Evolutionary conservation across 148 eudicot species (phyloP).

Genomic region (Spergularia bocconei): DNA sequence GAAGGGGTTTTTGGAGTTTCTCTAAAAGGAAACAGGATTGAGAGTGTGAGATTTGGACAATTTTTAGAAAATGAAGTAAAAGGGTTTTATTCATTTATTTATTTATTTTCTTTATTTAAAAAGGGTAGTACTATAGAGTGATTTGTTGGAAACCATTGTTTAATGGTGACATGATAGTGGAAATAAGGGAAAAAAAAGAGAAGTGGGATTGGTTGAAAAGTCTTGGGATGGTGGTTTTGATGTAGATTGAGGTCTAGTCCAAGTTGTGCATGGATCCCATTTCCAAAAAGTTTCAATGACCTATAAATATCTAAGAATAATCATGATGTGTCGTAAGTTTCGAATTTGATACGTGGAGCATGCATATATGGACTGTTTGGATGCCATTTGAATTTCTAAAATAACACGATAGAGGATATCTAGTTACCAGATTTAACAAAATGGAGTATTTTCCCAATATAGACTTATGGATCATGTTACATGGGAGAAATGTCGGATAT

Average conservation of each 20-base stretch:
- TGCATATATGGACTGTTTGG: no score
- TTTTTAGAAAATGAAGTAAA: not conserved
- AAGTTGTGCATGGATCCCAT: not conserved
- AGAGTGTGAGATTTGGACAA: constrained; percentile 16
- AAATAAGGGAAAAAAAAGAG: constrained; percentile 9
- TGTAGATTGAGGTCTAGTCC: constrained; percentile 10
- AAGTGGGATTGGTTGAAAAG: not conserved
- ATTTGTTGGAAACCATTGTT: constrained; percentile 13
- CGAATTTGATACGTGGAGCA: no score
- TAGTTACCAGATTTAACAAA: no score
- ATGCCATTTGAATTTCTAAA: no score
- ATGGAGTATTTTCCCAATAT: no score
- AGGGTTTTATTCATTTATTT: not conserved
- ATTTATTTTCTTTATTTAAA: not conserved
- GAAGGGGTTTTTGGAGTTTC: constrained; percentile 7
- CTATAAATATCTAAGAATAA: not conserved
- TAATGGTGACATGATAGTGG: constrained; percentile 5
- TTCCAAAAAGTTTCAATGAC: not conserved
- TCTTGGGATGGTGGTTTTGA: not conserved
- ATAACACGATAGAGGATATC: no score
- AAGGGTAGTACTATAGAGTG: constrained; percentile 2
- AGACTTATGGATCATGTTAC: no score
- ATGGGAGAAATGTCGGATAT: no score
- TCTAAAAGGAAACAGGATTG: not conserved
- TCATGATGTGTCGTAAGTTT: not conserved